Evolutionary conservation across 208 protist species (phyloP).

Genomic region (Leishmania lainsoni): DNA sequence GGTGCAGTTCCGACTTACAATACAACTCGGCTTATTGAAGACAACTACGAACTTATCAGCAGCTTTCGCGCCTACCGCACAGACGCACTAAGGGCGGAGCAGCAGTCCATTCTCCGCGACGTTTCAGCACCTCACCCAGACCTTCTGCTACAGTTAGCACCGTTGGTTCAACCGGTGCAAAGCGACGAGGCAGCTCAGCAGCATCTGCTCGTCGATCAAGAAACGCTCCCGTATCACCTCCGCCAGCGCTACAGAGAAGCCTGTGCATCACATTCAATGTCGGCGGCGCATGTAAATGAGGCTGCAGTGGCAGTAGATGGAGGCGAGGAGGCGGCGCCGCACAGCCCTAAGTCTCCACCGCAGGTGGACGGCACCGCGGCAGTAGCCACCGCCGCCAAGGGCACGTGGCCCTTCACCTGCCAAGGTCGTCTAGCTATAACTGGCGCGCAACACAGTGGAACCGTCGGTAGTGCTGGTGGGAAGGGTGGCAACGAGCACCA

Average conservation of each 20-base stretch:
- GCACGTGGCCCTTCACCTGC: slow-evolving; percentile 56
- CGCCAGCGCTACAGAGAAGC: slow-evolving; percentile 18
- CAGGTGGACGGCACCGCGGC: slow-evolving; percentile 7
- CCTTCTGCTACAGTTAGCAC: slow-evolving; percentile 58
- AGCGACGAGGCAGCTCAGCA: slow-evolving; percentile 18
- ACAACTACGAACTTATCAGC: slow-evolving; percentile 83
- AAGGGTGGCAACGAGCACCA: background rate
- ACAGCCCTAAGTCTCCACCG: background rate
- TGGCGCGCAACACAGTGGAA: background rate
- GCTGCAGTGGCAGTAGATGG: background rate
- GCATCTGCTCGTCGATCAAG: slow-evolving; percentile 56
- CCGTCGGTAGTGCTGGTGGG: background rate
- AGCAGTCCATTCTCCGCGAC: slow-evolving; percentile 41
- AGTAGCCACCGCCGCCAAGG: background rate
- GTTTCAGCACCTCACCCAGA: slow-evolving; percentile 72
- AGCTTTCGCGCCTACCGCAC: slow-evolving; percentile 81
- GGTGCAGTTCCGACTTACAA: slow-evolving; percentile 60
- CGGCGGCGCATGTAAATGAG: slow-evolving; percentile 5
- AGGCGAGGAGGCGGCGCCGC: background rate
- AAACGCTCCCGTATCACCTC: slow-evolving; percentile 48
- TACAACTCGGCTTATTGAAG: slow-evolving; percentile 62
- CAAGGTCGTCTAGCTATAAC: slow-evolving; percentile 31
- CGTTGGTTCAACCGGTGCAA: slow-evolving; percentile 37
- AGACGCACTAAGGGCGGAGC: slow-evolving; percentile 58
- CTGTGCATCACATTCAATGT: background rate